These are phyloP conservation scores for Beta lomatogona DNA, from an alignment of 179 eudicot genomes.

Conservation along the genomic window DNA sequence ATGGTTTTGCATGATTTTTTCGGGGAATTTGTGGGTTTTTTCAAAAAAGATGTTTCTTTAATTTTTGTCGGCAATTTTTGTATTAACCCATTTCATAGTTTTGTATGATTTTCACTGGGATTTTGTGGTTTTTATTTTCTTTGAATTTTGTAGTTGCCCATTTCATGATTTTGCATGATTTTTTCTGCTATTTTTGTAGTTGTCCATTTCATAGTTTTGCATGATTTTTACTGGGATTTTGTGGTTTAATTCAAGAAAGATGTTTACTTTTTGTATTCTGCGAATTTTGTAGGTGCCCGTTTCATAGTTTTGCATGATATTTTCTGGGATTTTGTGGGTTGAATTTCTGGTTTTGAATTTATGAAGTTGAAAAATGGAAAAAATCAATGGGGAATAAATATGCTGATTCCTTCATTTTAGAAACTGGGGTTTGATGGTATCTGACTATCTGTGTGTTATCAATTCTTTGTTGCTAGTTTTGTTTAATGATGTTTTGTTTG, in stretches of 20 bases:
- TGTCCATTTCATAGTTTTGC: neutral
- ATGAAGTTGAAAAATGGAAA: no score
- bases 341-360: no score
- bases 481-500: no score
- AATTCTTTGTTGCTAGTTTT: no score
- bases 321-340: neutral
- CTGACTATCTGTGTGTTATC: neutral
- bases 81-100: neutral
- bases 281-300: neutral
- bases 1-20: neutral
- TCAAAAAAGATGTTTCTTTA: constrained; percentile 55
- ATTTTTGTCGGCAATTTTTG: neutral
- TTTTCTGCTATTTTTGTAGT: neutral
- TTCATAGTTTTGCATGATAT: constrained; percentile 2
- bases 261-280: neutral
- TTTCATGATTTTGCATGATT: neutral
- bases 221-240: neutral
- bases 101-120: neutral
- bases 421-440: neutral
- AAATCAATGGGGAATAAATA: no score
- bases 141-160: neutral
- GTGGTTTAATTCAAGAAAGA: no score
- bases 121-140: neutral
- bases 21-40: neutral
- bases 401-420: neutral